Base-by-base conservation (phyloP, 2,329 filamentous ascomycete species). In the Beauveria varroae region DNA sequence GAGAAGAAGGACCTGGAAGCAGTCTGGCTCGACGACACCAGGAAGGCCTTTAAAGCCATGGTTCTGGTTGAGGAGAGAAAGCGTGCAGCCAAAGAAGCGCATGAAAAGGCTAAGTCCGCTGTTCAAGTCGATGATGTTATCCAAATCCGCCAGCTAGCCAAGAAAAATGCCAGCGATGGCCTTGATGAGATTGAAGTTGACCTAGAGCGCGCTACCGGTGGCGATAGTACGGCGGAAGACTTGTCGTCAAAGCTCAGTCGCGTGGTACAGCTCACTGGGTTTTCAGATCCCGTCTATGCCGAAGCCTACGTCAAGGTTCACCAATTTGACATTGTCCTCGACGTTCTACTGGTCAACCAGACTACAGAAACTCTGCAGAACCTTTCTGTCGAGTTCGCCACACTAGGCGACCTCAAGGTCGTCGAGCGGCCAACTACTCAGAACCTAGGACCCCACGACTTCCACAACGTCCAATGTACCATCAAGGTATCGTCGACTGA, bases 401-500 rank as follows among this genome's bases (percentile, higher is more conserved):
- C 95, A 0, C 82, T 99, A 0, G 95, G 95, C 64, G 95, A 99
- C 72, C 84, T 99, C 64, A 99, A 99, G 79, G 95, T 99, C 40
- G 93, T 99, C 26, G 95, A 99, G 78, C 86, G 93, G 65, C 95
- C 95, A 47, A 96, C 92, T 3, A 98, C 95, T 5, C 95, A 98
- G 75, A 99, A 97, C 71, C 84, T 99, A 14, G 92, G 89, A 2
- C 91, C 92, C 1, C 92, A 97, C 72, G 95, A 97, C 75, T 99
- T 99, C 81, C 86, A 96, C 78, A 98, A 98, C 71, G 92, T 99
- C 37, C 95, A 99, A 75, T 93, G 93, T 72, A 99, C 95, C 12
- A 96, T 99, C 81, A 98, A 98, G 79, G 95, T 99, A 24, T 96
- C 92, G 3, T 96, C 92, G 7, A 99, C 95, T 4, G 95, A 99